Evolutionary conservation across 768 basidiomycete species (phyloP).

Genomic region (Boletus eberwhitei): DNA sequence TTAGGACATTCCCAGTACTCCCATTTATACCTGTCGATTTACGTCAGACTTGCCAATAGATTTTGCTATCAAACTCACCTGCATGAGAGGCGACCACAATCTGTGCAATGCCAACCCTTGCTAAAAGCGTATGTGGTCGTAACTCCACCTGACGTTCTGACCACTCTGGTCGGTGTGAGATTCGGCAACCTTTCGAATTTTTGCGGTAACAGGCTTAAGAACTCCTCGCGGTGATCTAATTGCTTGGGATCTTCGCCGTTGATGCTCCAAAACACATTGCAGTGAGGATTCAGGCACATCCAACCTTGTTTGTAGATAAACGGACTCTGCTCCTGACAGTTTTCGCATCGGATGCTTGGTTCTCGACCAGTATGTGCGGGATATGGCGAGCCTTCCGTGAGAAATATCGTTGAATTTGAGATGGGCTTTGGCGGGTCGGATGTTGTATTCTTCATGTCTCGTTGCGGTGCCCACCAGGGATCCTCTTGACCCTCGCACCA

Average conservation of each 20-base stretch:
- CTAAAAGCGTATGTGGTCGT: conserved; percentile 55
- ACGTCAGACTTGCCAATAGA: background rate
- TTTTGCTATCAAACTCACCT: conserved; percentile 42
- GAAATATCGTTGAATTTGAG: background rate
- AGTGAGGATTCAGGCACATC: conserved; percentile 63
- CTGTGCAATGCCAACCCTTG: conserved; percentile 65
- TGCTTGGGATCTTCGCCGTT: conserved; percentile 29
- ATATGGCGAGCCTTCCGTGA: background rate
- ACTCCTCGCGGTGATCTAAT: conserved; percentile 47
- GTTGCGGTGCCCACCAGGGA: conserved; percentile 46
- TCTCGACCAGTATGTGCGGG: background rate
- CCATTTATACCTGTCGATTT: conserved; percentile 59
- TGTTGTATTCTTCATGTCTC: background rate
- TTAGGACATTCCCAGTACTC: conserved; percentile 65
- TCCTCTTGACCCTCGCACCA: conserved; percentile 73
- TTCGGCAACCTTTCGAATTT: conserved; percentile 33
- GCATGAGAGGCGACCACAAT: conserved; percentile 71
- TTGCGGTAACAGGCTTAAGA: conserved; percentile 39
- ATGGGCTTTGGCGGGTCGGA: background rate
- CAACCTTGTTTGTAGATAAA: conserved; percentile 53
- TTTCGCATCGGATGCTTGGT: conserved; percentile 33
- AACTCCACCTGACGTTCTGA: conserved; percentile 31
- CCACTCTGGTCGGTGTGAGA: conserved; percentile 38
- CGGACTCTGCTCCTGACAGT: conserved; percentile 46
- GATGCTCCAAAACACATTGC: conserved; percentile 53